Evolutionary conservation across 129 eudicot genomes (phyloP).

Genomic region (Flaveria sonorensis): DNA sequence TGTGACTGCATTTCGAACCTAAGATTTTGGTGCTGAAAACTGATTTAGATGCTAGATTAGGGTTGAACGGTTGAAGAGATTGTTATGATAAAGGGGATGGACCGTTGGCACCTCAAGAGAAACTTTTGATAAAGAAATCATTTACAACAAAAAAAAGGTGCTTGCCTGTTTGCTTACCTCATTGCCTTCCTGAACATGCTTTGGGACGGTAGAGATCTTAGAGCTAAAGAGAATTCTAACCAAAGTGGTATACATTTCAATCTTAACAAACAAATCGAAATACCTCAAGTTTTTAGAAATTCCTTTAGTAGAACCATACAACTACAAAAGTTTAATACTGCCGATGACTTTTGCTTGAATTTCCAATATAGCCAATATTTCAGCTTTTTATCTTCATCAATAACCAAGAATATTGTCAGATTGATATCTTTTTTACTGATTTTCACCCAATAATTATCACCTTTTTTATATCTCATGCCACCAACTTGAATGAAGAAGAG

Average conservation of each 20-base stretch:
- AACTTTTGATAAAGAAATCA: neutral
- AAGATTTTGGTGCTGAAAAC: conserved; percentile 2
- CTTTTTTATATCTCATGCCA: neutral
- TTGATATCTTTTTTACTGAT: neutral
- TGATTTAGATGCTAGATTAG: conserved; percentile 8
- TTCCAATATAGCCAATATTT: neutral
- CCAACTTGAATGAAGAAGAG: neutral
- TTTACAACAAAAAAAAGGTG: neutral
- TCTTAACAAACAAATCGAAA: neutral
- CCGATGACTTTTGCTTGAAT: neutral
- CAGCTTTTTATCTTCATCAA: neutral
- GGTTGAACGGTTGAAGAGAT: neutral
- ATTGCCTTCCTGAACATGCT: neutral
- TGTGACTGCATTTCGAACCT: conserved; percentile 1
- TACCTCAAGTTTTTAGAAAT: neutral
- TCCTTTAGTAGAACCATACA: neutral
- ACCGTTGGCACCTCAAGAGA: neutral
- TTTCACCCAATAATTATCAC: neutral
- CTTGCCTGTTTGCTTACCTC: neutral
- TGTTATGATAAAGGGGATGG: too few relatives aligned
- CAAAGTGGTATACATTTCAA: neutral
- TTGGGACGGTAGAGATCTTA: neutral
- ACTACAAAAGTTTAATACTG: neutral
- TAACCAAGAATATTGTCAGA: neutral
- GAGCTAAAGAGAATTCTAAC: neutral